Percentiles rank a stretch among this genome's conserved stretches.
These are phyloP conservation scores for Carpinus fangiana DNA, from an alignment of 306 rosid species.

Conservation along the genomic window DNA sequence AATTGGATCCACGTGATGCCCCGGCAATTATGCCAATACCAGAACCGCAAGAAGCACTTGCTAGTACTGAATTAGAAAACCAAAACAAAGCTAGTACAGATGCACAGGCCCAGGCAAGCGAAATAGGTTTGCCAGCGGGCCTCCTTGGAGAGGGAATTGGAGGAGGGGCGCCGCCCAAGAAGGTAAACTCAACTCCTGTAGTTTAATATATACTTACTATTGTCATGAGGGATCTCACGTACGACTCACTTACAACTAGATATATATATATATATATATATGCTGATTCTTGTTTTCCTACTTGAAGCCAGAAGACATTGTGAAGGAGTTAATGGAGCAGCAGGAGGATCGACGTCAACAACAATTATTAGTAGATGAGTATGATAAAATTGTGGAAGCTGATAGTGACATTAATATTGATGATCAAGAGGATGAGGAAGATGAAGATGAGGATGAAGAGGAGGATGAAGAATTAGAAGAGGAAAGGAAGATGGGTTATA, in stretches of 20 bases:
- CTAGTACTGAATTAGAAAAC: slow-evolving; percentile 5
- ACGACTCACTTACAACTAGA: neutral
- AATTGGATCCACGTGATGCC: slow-evolving; percentile 4
- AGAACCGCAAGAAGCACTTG: neutral
- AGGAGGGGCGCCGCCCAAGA: slow-evolving; percentile 35
- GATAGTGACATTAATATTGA: slow-evolving; percentile 24
- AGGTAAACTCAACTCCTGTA: slow-evolving; percentile 36
- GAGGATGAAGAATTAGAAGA: slow-evolving; percentile 22
- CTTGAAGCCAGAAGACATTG: slow-evolving; percentile 64
- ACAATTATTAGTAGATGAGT: slow-evolving; percentile 29
- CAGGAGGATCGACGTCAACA: slow-evolving; percentile 15
- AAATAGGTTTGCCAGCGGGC: slow-evolving; percentile 6
- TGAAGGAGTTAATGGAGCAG: slow-evolving; percentile 50
- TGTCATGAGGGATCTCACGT: neutral
- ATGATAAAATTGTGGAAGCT: slow-evolving; percentile 30
- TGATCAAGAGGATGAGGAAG: slow-evolving; percentile 31
- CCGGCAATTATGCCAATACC: neutral
- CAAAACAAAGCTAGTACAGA: slow-evolving; percentile 9
- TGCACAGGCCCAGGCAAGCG: slow-evolving; percentile 12
- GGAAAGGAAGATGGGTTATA: slow-evolving; percentile 26
- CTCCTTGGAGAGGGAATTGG: slow-evolving; percentile 31
- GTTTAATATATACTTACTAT: neutral
- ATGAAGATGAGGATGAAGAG: slow-evolving; percentile 22
- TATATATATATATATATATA: neutral
- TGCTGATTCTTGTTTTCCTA: slow-evolving; percentile 34